A percentile compares a stretch with the other conserved stretches of the same genome.
phyloP scores from a whole-genome alignment of 1,284 basidiomycete genomes.

The Tilletia horrida region DNA sequence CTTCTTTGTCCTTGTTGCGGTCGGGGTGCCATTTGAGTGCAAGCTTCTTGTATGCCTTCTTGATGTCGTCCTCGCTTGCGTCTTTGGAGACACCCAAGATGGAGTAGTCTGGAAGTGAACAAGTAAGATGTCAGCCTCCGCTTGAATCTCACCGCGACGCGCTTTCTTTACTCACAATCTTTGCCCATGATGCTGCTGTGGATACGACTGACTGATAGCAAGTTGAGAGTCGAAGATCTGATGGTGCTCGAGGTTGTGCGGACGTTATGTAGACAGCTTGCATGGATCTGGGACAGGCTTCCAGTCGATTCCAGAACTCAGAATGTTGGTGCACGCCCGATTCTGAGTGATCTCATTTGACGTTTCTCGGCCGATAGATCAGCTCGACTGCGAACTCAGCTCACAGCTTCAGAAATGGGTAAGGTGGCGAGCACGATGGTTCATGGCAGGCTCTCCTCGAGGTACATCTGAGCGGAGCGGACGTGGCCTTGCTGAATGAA shows the following conservation, averaged over 20 bases:
- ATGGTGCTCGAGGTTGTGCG: background rate
- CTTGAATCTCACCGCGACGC: background rate
- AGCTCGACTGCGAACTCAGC: background rate
- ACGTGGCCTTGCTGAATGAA: no score
- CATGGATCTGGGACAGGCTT: background rate
- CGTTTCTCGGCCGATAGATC: background rate
- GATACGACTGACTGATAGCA: background rate
- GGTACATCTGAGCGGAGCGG: no score
- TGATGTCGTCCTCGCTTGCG: conserved; percentile 50
- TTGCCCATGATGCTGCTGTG: conserved; percentile 10
- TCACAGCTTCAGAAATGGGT: no score
- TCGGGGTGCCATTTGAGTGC: conserved; percentile 90
- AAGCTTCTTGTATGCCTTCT: conserved; percentile 52
- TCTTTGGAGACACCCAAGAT: conserved; percentile 50
- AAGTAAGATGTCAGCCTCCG: background rate
- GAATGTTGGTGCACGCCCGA: background rate
- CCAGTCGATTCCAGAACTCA: background rate
- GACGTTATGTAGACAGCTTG: background rate
- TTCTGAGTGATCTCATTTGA: no score
- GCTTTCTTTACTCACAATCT: background rate
- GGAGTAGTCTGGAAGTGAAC: background rate
- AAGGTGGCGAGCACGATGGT: no score
- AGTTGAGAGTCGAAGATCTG: background rate
- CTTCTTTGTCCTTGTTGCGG: conserved; percentile 73
- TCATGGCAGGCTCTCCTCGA: no score